Percentiles rank a stretch among this genome's conserved stretches.
Conservation (phyloP, 2,329 filamentous ascomycete species). For the Aspergillus fumigatiaffinis region DNA sequence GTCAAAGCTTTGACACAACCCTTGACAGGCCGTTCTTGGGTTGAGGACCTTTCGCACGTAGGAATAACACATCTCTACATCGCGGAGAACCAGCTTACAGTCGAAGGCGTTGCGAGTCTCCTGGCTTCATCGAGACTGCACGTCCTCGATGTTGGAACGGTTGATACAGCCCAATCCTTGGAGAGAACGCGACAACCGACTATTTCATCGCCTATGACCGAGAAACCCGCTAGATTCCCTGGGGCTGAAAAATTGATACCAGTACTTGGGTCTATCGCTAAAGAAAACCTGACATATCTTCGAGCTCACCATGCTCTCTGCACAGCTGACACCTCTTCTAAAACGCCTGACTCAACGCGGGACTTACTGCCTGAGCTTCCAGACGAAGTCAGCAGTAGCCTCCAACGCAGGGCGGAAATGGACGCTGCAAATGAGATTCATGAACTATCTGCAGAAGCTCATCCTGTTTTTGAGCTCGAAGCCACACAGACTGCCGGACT, state of each 20-base stretch:
- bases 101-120: conserved; percentile 53
- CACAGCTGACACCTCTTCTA: conserved; percentile 42
- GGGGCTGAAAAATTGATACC: conserved; percentile 54
- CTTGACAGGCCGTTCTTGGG: conserved; percentile 51
- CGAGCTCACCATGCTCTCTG: conserved; percentile 54
- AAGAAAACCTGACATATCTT: conserved; percentile 50
- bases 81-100: conserved; percentile 52
- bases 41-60: conserved; percentile 52
- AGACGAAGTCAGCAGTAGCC: conserved; percentile 25
- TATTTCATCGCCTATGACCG: conserved; percentile 4
- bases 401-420: conserved; percentile 24
- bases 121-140: conserved; percentile 50
- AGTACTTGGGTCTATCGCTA: conserved; percentile 45
- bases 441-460: conserved; percentile 31
- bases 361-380: conserved; percentile 32
- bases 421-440: conserved; percentile 28
- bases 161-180: conserved; percentile 35
- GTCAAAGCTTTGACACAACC: conserved; percentile 46
- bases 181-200: conserved; percentile 8
- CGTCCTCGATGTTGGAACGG: conserved; percentile 53
- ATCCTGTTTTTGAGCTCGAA: conserved; percentile 37
- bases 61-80: conserved; percentile 61
- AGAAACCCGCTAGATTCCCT: conserved; percentile 32
- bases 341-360: conserved; percentile 24
- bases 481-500: conserved; percentile 26